phyloP scores from a whole-genome alignment of 2,329 filamentous ascomycete genomes.

The Fusarium sp. region DNA sequence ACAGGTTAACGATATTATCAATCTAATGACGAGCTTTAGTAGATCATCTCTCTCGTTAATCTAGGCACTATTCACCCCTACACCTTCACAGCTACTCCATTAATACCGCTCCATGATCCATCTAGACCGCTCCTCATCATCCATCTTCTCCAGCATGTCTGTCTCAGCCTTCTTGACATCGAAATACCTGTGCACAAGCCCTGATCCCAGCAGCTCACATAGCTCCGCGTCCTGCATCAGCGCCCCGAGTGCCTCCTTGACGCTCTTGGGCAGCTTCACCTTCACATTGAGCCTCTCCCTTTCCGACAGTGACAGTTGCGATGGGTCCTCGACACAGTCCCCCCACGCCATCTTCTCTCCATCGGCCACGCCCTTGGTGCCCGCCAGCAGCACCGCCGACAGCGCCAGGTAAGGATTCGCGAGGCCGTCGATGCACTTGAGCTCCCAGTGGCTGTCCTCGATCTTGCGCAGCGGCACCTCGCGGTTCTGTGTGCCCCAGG shows the following conservation, averaged over 20 bases:
- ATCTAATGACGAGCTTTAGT: not conserved
- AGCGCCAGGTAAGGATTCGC: conserved; percentile 80
- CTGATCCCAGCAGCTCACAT: conserved; percentile 57
- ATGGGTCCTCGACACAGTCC: conserved; percentile 69
- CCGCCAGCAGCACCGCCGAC: conserved; percentile 49
- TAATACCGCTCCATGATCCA: conserved; percentile 76
- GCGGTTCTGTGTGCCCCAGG: conserved; percentile 86
- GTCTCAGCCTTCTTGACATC: conserved; percentile 71
- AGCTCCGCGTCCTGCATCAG: conserved; percentile 63
- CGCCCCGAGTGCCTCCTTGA: conserved; percentile 66
- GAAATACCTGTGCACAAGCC: conserved; percentile 68
- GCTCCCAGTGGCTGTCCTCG: conserved; percentile 77
- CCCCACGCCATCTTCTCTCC: conserved; percentile 57
- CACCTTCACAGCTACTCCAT: not conserved
- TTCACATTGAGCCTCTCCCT: conserved; percentile 66
- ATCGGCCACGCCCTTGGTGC: conserved; percentile 43
- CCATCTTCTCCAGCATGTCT: conserved; percentile 57
- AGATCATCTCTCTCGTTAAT: not conserved
- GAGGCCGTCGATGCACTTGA: conserved; percentile 82
- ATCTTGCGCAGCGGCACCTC: conserved; percentile 80
- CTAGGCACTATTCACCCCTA: too few relatives aligned
- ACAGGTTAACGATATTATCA: not conserved
- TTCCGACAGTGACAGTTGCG: conserved; percentile 59
- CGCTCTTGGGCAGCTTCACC: conserved; percentile 64
- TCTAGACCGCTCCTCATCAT: conserved; percentile 57